Evolutionary conservation across 805 yeast species (phyloP), one percentile per base, ranked within the genome.

Genomic region (Kodamaea laetipori): DNA sequence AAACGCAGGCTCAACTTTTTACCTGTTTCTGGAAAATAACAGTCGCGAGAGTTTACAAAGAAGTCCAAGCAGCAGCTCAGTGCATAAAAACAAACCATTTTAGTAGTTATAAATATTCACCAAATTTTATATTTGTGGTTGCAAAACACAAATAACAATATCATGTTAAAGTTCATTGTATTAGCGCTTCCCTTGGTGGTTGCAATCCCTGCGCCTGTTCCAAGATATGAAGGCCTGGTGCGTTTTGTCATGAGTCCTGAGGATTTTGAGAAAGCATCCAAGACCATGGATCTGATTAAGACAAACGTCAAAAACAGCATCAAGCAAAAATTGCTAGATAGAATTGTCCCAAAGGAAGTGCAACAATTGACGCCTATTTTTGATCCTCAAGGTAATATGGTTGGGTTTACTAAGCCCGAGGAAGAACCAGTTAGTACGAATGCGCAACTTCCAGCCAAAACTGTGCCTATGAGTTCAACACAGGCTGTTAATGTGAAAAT

Each of bases 21-120:
- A 37, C 12, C 34, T 43, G 37, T 37, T 31, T 17, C 34, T 32
- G 16, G 53, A 49, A 30, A 49, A 51, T 32, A 44, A 24, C 18
- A 63, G 68, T 43, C 43, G 60, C 19, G 37, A 33, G 37, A 33
- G 37, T 10, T 33, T 33, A 17, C 37, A 33, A 19, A 33, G 24
- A 13, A 24, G 40, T 23, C 38, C 48, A 3, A 43, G 43, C n/a
- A 32, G 18, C 41, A 16, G 12, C 19, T 18, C 37, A 17, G 13
- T 34, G 37, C 37, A 34, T 21, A 34, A 34, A 12, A 19, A 19
- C 15, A 34, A 34, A 21, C 37, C 37, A 34, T 34, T 34, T 8
- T 34, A 13, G 15, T 30, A 9, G 17, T 30, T 2, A 4, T 6
- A n/a, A 28, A 28, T 4, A 13, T 9, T 5, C 9, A 17, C 9